Evolutionary conservation across 179 eudicot species (phyloP).

Genomic region (Silene coronaria): DNA sequence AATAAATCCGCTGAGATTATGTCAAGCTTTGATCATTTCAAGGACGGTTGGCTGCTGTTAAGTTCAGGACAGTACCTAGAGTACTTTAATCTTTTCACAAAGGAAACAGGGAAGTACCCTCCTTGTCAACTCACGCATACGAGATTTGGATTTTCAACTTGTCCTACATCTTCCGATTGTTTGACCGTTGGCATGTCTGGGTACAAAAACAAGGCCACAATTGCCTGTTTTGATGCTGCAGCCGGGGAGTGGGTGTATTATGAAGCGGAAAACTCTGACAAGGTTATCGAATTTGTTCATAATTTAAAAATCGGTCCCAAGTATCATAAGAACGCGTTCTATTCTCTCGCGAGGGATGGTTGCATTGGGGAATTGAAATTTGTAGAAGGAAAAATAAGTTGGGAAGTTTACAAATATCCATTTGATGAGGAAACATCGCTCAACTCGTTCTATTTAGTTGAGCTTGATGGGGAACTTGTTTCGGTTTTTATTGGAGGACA

Average conservation of each 20-base stretch:
- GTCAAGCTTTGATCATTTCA: not conserved
- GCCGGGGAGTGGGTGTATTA: not conserved
- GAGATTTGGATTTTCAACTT: constrained; percentile 7
- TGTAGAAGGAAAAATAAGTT: not conserved
- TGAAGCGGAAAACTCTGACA: not conserved
- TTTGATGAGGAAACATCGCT: not conserved
- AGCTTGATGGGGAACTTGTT: constrained; percentile 8
- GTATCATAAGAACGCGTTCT: constrained; percentile 10
- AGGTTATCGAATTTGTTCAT: not conserved
- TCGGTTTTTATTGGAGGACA: constrained; percentile 8
- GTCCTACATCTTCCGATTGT: constrained; percentile 1
- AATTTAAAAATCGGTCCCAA: not conserved
- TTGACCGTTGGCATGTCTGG: not conserved
- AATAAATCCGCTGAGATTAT: not conserved
- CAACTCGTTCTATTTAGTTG: constrained; percentile 9
- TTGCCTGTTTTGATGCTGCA: not conserved
- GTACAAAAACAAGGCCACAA: not conserved
- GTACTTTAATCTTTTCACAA: not conserved
- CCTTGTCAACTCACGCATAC: not conserved
- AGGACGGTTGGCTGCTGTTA: constrained; percentile 13
- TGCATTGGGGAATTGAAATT: constrained; percentile 1
- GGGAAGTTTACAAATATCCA: constrained; percentile 6
- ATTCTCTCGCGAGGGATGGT: not conserved
- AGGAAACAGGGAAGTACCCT: no score
- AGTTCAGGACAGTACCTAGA: not conserved